Conservation (phyloP, 1,139 yeast species). For the Hyphopichia pseudoburtonii region DNA sequence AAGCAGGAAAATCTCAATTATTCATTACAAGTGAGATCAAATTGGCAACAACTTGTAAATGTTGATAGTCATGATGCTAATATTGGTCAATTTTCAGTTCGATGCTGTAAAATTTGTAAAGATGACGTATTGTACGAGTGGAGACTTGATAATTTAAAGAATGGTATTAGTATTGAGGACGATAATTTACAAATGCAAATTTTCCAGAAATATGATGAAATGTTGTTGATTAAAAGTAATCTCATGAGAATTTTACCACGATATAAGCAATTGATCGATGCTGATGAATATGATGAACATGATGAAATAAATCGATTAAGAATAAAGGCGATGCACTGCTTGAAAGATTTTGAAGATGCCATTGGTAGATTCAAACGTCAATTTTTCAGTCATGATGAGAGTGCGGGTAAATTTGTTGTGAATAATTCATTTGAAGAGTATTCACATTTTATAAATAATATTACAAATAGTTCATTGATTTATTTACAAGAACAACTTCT, state of each 20-base stretch:
- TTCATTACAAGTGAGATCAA: slow-evolving; percentile 25
- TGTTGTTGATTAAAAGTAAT: slow-evolving; percentile 34
- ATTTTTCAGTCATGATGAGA: slow-evolving; percentile 19
- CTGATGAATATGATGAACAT: slow-evolving; percentile 10
- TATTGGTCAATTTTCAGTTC: slow-evolving; percentile 12
- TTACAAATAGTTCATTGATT: slow-evolving; percentile 33
- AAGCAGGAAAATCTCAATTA: slow-evolving; percentile 40
- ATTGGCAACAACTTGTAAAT: slow-evolving; percentile 15
- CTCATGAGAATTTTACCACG: slow-evolving; percentile 31
- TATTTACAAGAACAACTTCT: slow-evolving; percentile 37
- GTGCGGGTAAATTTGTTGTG: slow-evolving; percentile 14
- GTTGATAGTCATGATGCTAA: slow-evolving; percentile 10
- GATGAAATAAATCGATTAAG: slow-evolving; percentile 23
- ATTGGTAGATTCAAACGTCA: slow-evolving; percentile 24
- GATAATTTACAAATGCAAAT: slow-evolving; percentile 14
- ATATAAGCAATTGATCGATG: slow-evolving; percentile 15
- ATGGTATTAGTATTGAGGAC: background rate
- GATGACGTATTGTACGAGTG: slow-evolving; percentile 57
- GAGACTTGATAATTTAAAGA: slow-evolving; percentile 43
- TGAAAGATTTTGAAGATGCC: slow-evolving; percentile 37
- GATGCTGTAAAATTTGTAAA: slow-evolving; percentile 74
- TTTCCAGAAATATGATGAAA: slow-evolving; percentile 30
- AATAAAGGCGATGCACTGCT: slow-evolving; percentile 23
- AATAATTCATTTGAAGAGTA: slow-evolving; percentile 14
- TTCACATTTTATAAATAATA: slow-evolving; percentile 27